A percentile compares a stretch with the other conserved stretches of the same genome.
Conservation (phyloP, 2,329 filamentous ascomycete genomes). For the Apiospora kogelbergensis region DNA sequence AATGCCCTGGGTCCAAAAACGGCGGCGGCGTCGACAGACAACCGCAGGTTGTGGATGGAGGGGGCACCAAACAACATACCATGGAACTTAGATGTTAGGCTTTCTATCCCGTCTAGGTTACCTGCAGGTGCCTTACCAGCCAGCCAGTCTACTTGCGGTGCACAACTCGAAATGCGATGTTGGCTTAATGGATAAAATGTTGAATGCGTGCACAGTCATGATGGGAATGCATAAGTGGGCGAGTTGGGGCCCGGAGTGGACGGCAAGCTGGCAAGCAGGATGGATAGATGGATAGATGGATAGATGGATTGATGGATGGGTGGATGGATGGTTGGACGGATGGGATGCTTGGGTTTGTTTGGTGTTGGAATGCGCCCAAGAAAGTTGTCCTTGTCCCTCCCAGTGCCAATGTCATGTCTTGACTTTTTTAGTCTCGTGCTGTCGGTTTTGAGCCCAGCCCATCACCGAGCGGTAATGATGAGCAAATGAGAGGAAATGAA, state of each 20-base stretch:
- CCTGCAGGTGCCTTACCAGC: neutral
- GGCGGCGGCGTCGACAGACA: neutral
- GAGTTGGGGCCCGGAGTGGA: neutral
- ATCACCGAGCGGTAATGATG: constrained; percentile 9
- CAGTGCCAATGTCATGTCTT: neutral
- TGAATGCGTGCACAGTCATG: neutral
- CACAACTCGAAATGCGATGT: neutral
- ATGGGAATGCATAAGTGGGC: neutral
- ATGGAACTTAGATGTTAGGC: neutral
- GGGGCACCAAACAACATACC: neutral
- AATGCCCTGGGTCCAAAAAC: neutral
- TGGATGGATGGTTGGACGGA: no score
- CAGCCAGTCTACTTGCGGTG: neutral
- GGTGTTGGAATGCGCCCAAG: neutral
- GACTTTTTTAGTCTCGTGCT: constrained; percentile 5
- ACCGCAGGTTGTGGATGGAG: neutral
- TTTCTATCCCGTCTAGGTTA: neutral
- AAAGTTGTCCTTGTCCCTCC: neutral
- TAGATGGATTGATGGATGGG: no score
- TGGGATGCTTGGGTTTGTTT: neutral
- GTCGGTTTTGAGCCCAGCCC: constrained; percentile 1
- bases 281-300: no score
- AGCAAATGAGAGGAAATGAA: constrained; percentile 8
- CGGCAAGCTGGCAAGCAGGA: neutral
- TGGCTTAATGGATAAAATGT: neutral